Percentiles rank a stretch among this genome's conserved stretches.
phyloP scores from a whole-genome alignment of 345 rosid species.

The Orychophragmus violaceus region DNA sequence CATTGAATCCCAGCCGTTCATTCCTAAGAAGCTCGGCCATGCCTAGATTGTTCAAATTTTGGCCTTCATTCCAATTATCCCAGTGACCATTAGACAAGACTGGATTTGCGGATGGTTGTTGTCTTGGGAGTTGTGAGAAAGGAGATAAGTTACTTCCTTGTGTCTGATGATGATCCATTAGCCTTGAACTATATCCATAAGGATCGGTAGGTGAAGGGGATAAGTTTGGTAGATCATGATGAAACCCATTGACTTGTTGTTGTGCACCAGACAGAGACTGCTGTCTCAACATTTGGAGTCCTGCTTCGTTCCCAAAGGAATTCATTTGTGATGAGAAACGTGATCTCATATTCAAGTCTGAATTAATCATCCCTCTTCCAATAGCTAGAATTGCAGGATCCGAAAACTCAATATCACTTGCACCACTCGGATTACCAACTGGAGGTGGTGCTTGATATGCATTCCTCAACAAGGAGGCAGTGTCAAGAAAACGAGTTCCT shows the following conservation, averaged over 20 bases:
- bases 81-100: constrained; percentile 60
- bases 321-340: constrained; percentile 41
- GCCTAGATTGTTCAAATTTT: constrained; percentile 44
- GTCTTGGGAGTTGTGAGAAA: constrained; percentile 45
- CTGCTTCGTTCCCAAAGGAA: constrained; percentile 59
- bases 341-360: constrained; percentile 54
- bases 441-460: constrained; percentile 39
- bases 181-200: constrained; percentile 55
- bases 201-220: constrained; percentile 52
- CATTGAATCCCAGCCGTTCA: constrained; percentile 61
- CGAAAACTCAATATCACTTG: constrained; percentile 66
- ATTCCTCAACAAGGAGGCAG: constrained; percentile 51
- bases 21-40: constrained; percentile 69
- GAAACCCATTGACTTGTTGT: constrained; percentile 28
- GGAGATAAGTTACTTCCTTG: constrained; percentile 47
- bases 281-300: constrained; percentile 65
- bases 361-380: constrained; percentile 62
- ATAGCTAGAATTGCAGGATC: constrained; percentile 98
- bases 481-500: constrained; percentile 54
- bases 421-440: constrained; percentile 37
- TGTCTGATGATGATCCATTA: constrained; percentile 52
- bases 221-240: constrained; percentile 49
- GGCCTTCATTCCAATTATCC: constrained; percentile 74
- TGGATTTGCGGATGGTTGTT: constrained; percentile 54
- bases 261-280: constrained; percentile 44